Base-by-base conservation (phyloP, 352 stramenopile species). In the Globisporangium cederbergense region DNA sequence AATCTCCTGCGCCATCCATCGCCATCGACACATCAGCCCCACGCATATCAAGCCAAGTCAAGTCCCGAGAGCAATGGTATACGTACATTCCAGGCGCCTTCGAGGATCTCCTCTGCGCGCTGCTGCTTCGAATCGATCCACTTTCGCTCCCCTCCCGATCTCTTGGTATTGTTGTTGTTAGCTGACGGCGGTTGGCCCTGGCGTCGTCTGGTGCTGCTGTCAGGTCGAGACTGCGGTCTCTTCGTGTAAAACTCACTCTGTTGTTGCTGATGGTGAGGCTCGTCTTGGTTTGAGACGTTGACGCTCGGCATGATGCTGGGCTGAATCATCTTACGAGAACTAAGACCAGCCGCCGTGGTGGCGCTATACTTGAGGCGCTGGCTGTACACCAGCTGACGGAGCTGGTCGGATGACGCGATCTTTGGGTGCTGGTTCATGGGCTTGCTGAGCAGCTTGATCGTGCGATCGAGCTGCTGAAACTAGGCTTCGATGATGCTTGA, bases 401-500 rank as follows among this genome's bases (percentile, higher is more conserved):
- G 64, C 28, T 88, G 69, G 4, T 88, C 73, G 5, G 77, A 82
- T 13, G 76, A 86, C 13, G 72, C 65, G 6, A 82, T 58, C 65
- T 72, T 74, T 18, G 68, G 62, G 0, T 57, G 68, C 0, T 56
- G 51, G 11, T 56, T 60, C 16, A 28, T 28, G 25, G 72, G 3
- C 32, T 79, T 81, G 22, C 68, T 71, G 49, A 89, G 58, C 46
- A 77, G 58, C 42, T 75, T 77, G 51, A 86, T 88, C 6, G 74
- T 79, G 28, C 67, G 69, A 25, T 90, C 81, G 34, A 90, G 60
- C 25, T 74, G 68, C 61, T 83, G 77, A 64, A 88, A 90, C 60
- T 88, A 88, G 46, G 77, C 77, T 60, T 90, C 81, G 42, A 90
- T 82, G 51, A 88, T 76, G 49, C 74, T 79, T 9, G 71, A 85